Conservation (phyloP, 805 yeast species). For the Blastobotrys chiropterorum region DNA sequence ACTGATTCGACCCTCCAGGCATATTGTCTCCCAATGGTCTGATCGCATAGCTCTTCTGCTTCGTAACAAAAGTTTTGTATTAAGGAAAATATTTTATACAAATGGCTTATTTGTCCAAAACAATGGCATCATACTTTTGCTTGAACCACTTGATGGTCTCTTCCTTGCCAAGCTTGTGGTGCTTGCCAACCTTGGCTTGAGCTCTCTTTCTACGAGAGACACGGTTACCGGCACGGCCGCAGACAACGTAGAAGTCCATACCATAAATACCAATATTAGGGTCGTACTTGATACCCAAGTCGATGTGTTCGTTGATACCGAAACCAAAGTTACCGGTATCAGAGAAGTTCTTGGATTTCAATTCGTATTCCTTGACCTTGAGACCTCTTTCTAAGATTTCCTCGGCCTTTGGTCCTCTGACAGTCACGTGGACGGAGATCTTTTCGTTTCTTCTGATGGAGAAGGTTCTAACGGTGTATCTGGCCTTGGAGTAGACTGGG, state of each 20-base stretch:
- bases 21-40: too few species aligned
- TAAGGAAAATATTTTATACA: neutral
- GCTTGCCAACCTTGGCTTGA: slow-evolving; percentile 80
- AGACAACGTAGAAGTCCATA: slow-evolving; percentile 97
- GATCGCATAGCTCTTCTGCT: too few species aligned
- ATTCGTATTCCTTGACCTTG: slow-evolving; percentile 99
- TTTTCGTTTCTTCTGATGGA: slow-evolving; percentile 99
- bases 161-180: slow-evolving; percentile 86
- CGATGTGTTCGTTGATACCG: slow-evolving; percentile 99
- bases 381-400: slow-evolving; percentile 99
- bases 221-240: slow-evolving; percentile 99
- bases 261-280: slow-evolving; percentile 99
- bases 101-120: slow-evolving; percentile 25
- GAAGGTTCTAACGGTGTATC: slow-evolving; percentile 99
- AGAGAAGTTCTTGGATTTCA: slow-evolving; percentile 90
- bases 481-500: slow-evolving; percentile 99
- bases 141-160: slow-evolving; percentile 98
- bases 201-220: slow-evolving; percentile 92
- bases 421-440: slow-evolving; percentile 98
- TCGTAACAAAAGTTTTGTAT: neutral
- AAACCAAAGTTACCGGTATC: slow-evolving; percentile 99
- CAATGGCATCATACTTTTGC: slow-evolving; percentile 99
- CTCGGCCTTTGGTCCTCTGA: slow-evolving; percentile 99
- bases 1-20: too few species aligned
- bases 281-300: slow-evolving; percentile 99